These are phyloP conservation scores for Corynascus novoguineensis DNA, from an alignment of 495 filamentous ascomycete genomes.

Conservation along the genomic window DNA sequence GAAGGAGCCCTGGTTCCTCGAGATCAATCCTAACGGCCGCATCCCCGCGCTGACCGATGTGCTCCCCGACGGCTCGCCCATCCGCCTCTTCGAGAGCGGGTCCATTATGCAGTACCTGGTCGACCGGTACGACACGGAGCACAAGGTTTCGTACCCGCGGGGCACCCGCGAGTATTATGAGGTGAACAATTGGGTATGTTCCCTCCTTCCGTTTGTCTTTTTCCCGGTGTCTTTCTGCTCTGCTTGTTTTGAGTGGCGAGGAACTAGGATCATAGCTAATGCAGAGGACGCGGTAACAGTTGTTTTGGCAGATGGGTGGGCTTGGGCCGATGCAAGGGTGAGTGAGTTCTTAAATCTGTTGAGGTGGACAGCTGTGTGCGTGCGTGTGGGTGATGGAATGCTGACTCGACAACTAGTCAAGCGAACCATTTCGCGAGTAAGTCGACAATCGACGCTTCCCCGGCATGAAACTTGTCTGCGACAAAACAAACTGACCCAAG, in stretches of 20 bases:
- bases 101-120: slow-evolving; percentile 83
- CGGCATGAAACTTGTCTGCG: not conserved
- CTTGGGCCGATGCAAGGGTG: slow-evolving; percentile 85
- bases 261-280: not conserved
- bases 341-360: not conserved
- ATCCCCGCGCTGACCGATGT: slow-evolving; percentile 88
- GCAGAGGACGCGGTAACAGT: slow-evolving; percentile 16
- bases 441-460: slow-evolving; percentile 2
- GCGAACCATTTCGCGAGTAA: slow-evolving; percentile 77
- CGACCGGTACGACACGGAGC: slow-evolving; percentile 70
- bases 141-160: slow-evolving; percentile 77
- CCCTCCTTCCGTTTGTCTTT: too few relatives aligned
- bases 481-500: not conserved
- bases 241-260: not conserved
- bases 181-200: slow-evolving; percentile 65
- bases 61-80: slow-evolving; percentile 62
- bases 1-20: slow-evolving; percentile 73
- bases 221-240: too few relatives aligned
- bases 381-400: not conserved
- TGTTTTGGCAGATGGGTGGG: slow-evolving; percentile 58
- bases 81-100: slow-evolving; percentile 78
- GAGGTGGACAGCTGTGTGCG: not conserved
- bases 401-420: slow-evolving; percentile 37
- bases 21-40: slow-evolving; percentile 91
- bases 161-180: slow-evolving; percentile 74